Evolutionary conservation across 768 basidiomycete species (phyloP), one percentile per base, ranked within the genome.

Genomic region (Kwoniella botswanensis): DNA sequence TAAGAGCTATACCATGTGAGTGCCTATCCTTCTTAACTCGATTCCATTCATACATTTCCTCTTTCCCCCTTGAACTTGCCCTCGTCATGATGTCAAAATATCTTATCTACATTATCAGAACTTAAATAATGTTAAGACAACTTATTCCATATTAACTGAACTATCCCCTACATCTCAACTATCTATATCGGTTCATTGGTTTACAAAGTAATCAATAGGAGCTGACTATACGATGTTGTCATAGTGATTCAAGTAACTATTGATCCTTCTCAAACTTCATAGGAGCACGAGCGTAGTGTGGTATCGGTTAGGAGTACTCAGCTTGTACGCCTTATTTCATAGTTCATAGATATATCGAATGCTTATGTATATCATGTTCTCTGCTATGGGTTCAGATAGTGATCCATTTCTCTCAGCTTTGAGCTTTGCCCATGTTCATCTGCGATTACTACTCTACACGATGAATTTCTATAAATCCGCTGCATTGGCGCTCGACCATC

Each of bases 391-490:
- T 7, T 7, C 35, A 35, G 57, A 29, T n/a, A 52, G 15, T 52
- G 50, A 15, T 42, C 18, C 41, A 4, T 21, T 26, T 59, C 21
- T n/a, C 26, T 15, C 29, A 29, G 22, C 10, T 42, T 59, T 15
- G 0, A 11, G n/a, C 15, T 29, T 26, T 4, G n/a, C 18, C 55
- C 26, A 21, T 41, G 1, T 29, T 59, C 22, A 21, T 41, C 55
- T 53, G 55, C 7, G 22, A 17, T 26, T 59, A 42, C 21, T 24
- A 17, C 17, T 3, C 7, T 1, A 13, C n/a, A 57, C 4, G 15
- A 96, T 97, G 94, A 95, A 95, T 86, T 94, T 96, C 86, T 97
- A 97, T 86, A 93, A 93, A 86, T 90, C 93, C 82, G 93, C 93
- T 74, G 91, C 91, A 74, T 87, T 89, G 78, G 87, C 90, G 4